Conservation (phyloP, 352 stramenopile genomes). For the Thraustotheca clavata region DNA sequence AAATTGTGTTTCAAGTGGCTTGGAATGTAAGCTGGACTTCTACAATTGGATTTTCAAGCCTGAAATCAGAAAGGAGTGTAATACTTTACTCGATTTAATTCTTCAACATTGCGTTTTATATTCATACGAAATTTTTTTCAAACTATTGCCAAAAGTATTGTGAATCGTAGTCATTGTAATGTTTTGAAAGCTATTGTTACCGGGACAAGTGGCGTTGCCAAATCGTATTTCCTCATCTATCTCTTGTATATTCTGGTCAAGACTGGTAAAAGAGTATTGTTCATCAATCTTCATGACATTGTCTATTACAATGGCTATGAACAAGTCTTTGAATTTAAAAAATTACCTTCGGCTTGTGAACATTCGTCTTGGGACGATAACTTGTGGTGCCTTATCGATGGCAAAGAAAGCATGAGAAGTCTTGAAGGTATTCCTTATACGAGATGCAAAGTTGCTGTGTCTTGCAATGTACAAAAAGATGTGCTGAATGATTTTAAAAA, state of each 20-base stretch:
- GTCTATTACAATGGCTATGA: slow-evolving; percentile 30
- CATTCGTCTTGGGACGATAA: neutral
- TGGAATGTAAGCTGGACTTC: no score
- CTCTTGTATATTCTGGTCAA: slow-evolving; percentile 33
- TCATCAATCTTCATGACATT: neutral
- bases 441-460: slow-evolving; percentile 24
- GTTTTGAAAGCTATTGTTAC: slow-evolving; percentile 23
- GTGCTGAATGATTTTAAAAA: slow-evolving; percentile 32
- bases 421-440: slow-evolving; percentile 22
- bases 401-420: neutral
- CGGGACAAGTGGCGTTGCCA: slow-evolving; percentile 27
- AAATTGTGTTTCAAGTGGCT: no score
- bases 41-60: no score
- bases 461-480: slow-evolving; percentile 27
- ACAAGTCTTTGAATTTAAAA: slow-evolving; percentile 2
- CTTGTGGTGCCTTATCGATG: slow-evolving; percentile 32
- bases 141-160: no score
- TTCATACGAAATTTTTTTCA: no score
- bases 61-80: no score
- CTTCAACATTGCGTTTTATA: no score
- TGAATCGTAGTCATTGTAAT: no score
- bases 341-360: neutral
- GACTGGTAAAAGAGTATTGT: slow-evolving; percentile 26
- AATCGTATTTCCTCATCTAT: slow-evolving; percentile 34
- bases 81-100: no score